phyloP scores from a whole-genome alignment of 73 alveolate genomes.

The Paramecium sexaurelia region DNA sequence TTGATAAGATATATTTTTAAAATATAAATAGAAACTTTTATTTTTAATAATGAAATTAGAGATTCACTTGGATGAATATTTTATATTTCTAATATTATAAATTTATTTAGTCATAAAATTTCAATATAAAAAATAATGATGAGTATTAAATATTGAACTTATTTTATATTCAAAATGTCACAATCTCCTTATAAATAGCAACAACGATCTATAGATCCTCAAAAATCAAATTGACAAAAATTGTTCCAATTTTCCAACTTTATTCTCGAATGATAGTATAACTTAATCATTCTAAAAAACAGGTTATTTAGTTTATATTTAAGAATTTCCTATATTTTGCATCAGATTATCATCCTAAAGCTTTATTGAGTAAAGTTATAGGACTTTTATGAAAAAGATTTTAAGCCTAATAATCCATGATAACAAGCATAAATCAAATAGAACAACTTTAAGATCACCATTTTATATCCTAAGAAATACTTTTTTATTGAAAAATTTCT shows the following conservation, averaged over 20 bases:
- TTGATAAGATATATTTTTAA: not conserved
- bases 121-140: not conserved
- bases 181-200: conserved; percentile 17
- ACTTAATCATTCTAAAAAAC: conserved; percentile 74
- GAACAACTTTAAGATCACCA: conserved; percentile 87
- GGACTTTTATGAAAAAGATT: conserved; percentile 81
- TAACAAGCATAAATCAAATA: conserved; percentile 78
- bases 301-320: conserved; percentile 85
- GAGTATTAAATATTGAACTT: not conserved
- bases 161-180: conserved; percentile 8
- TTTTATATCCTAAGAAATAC: conserved; percentile 78
- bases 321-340: conserved; percentile 82
- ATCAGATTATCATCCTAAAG: conserved; percentile 89
- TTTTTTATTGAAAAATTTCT: conserved; percentile 82
- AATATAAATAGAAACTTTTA: not conserved
- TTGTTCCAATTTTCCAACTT: conserved; percentile 26
- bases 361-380: conserved; percentile 84
- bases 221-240: conserved; percentile 29
- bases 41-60: not conserved
- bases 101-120: not conserved
- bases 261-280: conserved; percentile 83
- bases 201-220: conserved; percentile 6
- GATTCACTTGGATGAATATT: not conserved
- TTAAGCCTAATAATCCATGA: conserved; percentile 73
- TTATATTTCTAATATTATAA: not conserved